phyloP scores from a whole-genome alignment of 306 rosid genomes.

The Delonix regia region DNA sequence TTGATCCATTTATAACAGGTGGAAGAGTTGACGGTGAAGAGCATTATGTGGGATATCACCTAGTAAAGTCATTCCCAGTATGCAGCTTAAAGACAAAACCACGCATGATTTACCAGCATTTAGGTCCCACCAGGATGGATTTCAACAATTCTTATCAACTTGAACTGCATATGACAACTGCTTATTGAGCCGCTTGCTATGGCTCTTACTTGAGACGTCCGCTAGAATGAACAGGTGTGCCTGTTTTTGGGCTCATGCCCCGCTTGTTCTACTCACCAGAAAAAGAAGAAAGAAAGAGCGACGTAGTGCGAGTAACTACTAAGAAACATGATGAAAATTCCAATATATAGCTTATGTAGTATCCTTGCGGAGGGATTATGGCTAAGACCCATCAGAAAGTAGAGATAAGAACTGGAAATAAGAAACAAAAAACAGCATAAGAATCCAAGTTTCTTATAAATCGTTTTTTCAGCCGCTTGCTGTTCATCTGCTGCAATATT shows the following conservation, averaged over 20 bases:
- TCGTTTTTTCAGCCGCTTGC: not conserved
- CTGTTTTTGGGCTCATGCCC: not conserved
- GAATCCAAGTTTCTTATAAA: not conserved
- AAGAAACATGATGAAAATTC: not conserved
- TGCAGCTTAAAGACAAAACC: not conserved
- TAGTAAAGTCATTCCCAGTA: not conserved
- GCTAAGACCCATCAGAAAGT: too few species aligned
- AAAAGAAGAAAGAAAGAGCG: not conserved
- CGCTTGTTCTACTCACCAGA: not conserved
- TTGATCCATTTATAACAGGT: not conserved
- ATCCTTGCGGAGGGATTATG: not conserved
- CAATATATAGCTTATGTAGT: not conserved
- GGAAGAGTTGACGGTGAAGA: not conserved
- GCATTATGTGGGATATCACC: not conserved
- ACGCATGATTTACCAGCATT: not conserved
- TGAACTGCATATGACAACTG: not conserved
- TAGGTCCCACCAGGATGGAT: not conserved
- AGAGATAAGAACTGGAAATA: not conserved
- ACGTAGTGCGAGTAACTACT: too few species aligned
- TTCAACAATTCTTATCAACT: not conserved
- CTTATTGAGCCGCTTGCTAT: too few species aligned
- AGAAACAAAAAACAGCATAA: not conserved
- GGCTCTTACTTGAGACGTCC: too few species aligned
- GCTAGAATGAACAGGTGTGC: not conserved
- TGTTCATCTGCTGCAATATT: not conserved